Evolutionary conservation across 2,329 filamentous ascomycete genomes (phyloP).

Genomic region (Dendrostoma leiphaemia): DNA sequence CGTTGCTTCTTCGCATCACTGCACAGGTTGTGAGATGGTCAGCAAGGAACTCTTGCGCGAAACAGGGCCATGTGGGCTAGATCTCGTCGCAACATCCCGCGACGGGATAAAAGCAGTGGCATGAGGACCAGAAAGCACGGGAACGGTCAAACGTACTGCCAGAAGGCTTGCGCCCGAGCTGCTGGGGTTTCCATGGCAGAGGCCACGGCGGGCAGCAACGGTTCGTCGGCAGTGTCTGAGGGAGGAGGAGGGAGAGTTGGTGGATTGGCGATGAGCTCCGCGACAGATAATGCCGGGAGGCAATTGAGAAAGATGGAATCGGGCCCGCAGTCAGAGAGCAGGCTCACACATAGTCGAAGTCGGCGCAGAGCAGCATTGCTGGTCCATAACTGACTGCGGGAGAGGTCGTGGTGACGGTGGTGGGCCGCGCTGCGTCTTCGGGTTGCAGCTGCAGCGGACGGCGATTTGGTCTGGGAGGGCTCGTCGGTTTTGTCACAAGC

Average conservation of each 20-base stretch:
- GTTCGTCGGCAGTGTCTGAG: background rate
- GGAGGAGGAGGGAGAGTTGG: background rate
- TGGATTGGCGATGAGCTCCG: background rate
- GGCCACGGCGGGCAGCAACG: constrained; percentile 6
- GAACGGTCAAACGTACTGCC: constrained; percentile 14
- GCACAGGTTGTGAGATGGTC: background rate
- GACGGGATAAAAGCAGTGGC: background rate
- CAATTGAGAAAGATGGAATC: background rate
- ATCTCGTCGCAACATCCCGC: background rate
- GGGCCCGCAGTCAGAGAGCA: constrained; percentile 26
- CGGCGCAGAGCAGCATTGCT: constrained; percentile 24
- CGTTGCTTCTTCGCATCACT: constrained; percentile 26
- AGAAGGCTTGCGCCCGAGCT: constrained; percentile 13
- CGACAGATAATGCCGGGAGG: background rate
- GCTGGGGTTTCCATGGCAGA: constrained; percentile 14
- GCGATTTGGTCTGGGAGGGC: constrained; percentile 1
- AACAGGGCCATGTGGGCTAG: too few relatives aligned
- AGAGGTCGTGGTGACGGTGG: constrained; percentile 9
- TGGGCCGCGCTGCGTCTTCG: constrained; percentile 17
- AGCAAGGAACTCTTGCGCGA: background rate
- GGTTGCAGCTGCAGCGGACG: constrained; percentile 1
- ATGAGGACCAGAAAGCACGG: background rate
- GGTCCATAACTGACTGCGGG: constrained; percentile 31
- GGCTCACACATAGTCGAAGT: constrained; percentile 29
- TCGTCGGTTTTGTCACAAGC: constrained; percentile 7